Evolutionary conservation across 1,284 basidiomycete genomes (phyloP), one percentile per base, ranked within the genome.

Genomic region (Abortiporus biennis): DNA sequence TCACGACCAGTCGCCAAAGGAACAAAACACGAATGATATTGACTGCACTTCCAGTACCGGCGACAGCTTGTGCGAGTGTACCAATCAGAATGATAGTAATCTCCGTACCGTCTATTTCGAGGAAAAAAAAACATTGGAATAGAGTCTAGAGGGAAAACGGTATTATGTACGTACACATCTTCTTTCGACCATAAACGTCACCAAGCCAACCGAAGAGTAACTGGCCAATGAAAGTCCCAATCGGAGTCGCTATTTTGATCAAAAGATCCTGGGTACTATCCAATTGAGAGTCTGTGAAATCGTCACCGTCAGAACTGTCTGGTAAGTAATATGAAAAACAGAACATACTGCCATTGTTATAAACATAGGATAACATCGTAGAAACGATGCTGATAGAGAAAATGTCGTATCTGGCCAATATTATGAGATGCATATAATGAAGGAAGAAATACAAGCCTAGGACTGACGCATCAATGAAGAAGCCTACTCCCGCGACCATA

Each of bases 321-420:
- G 27, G 27, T n/a, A n/a, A n/a, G n/a, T n/a, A n/a, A n/a, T n/a
- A n/a, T n/a, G n/a, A n/a, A n/a, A 19, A 13, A 20, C 22, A 23
- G 20, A 15, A 15, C 24, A 8, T 11, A 24, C 37, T 11, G n/a
- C 49, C 44, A 13, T 47, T 41, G 37, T 79, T 78, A 56, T 91
- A 91, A 36, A 89, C 78, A 53, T 78, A 84, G 13, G 82, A 83
- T 34, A 92, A 64, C 85, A 91, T 90, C 1, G 68, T 66, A 0
- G 82, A 76, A 0, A 76, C 85, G 35, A 90, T 81, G 54, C 80
- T 88, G 64, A 92, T 85, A 0, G 81, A 79, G 45, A 85, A 85
- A 30, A 85, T 76, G 49, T 85, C 81, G 51, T 85, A 85, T 40
- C 78, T 80, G 11, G 35, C 13, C n/a, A 16, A 41, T 2, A 6